Percentiles rank a stretch among this genome's conserved stretches.
phyloP scores from a whole-genome alignment of 805 yeast genomes.

The Candida qinlingensis region DNA sequence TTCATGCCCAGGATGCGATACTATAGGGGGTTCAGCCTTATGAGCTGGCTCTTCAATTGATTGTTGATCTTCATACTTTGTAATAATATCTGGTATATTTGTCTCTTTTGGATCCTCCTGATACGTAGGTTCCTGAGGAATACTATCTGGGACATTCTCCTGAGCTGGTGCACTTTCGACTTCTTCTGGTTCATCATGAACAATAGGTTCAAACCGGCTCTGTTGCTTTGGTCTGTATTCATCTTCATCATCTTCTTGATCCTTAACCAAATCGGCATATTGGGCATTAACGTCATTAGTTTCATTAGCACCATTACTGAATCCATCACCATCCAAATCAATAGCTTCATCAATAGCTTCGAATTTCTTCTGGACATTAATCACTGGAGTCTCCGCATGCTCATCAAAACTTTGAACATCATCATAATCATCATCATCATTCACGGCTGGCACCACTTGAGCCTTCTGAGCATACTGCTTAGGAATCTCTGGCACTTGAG shows the following conservation, averaged over 20 bases:
- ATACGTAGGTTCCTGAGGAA: no score
- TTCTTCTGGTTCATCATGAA: not conserved
- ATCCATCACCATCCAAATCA: not conserved
- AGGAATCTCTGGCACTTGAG: not conserved
- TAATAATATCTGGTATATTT: no score
- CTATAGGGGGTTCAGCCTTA: no score
- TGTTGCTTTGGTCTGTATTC: constrained; percentile 15
- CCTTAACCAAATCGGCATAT: constrained; percentile 11
- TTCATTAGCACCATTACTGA: no score
- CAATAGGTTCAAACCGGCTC: constrained; percentile 9
- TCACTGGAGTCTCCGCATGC: not conserved
- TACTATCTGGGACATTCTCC: no score
- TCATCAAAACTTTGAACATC: constrained; percentile 2
- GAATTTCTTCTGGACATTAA: constrained; percentile 1
- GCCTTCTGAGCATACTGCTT: no score
- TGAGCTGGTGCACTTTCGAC: no score
- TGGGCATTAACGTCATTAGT: no score
- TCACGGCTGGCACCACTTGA: not conserved
- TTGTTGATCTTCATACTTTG: no score
- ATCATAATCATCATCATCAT: constrained; percentile 1
- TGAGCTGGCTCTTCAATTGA: no score
- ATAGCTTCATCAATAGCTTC: constrained; percentile 5
- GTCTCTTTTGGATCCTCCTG: no score
- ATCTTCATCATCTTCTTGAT: constrained; percentile 23
- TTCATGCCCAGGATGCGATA: no score